Evolutionary conservation across 352 stramenopile species (phyloP).

Genomic region (Globisporangium abappressorium): DNA sequence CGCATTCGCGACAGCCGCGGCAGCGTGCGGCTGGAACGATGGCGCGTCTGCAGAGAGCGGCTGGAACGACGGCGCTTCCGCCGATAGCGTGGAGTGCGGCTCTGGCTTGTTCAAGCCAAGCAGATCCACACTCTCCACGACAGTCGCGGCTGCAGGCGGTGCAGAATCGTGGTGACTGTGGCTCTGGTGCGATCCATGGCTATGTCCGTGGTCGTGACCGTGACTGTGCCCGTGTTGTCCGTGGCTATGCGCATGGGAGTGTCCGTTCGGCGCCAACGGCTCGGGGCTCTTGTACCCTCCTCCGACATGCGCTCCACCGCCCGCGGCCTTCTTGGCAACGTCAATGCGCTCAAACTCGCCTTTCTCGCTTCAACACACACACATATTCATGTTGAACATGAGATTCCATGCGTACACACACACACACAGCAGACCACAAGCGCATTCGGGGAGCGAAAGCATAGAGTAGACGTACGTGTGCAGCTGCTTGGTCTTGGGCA

Average conservation of each 20-base stretch:
- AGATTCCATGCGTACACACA: background rate
- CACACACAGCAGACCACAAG: background rate
- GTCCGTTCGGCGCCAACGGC: background rate
- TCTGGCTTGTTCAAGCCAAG: conserved; percentile 36
- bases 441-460: background rate
- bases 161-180: background rate
- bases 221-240: background rate
- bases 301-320: conserved; percentile 18
- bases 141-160: conserved; percentile 1
- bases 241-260: conserved; percentile 3
- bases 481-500: conserved; percentile 40
- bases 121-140: conserved; percentile 43
- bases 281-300: conserved; percentile 25
- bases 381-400: background rate
- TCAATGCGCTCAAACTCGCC: conserved; percentile 25
- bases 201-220: background rate
- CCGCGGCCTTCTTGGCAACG: conserved; percentile 27
- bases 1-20: background rate
- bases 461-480: conserved; percentile 18
- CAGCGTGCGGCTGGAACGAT: background rate
- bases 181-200: conserved; percentile 6
- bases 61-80: conserved; percentile 17
- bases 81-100: background rate
- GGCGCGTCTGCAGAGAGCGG: conserved; percentile 3
- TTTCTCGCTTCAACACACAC: conserved; percentile 24